Evolutionary conservation across 441 rosid species (phyloP).

Genomic region (Brassica balearica): DNA sequence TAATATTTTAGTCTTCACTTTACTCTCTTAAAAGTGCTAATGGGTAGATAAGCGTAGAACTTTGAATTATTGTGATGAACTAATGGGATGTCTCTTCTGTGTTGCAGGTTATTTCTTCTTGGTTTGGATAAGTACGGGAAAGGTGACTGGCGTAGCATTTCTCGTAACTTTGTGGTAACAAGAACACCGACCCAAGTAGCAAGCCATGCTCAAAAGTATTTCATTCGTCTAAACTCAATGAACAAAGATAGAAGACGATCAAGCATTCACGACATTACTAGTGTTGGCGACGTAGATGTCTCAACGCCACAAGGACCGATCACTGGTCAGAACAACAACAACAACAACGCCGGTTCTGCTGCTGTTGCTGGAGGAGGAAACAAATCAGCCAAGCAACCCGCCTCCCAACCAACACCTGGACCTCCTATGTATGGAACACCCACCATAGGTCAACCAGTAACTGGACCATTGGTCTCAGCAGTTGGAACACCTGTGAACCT

Average conservation of each 20-base stretch:
- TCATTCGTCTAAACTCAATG: slow-evolving; percentile 87
- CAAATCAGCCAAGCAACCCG: slow-evolving; percentile 66
- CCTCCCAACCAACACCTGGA: slow-evolving; percentile 60
- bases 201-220: slow-evolving; percentile 97
- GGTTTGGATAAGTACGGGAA: slow-evolving; percentile 97
- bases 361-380: slow-evolving; percentile 61
- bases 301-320: slow-evolving; percentile 83
- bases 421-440: slow-evolving; percentile 73
- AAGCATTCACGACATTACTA: slow-evolving; percentile 97
- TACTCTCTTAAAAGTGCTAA: slow-evolving; percentile 16
- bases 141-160: slow-evolving; percentile 99
- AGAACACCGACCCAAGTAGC: slow-evolving; percentile 99
- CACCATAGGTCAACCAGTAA: slow-evolving; percentile 85
- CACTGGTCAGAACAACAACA: slow-evolving; percentile 69
- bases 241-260: slow-evolving; percentile 97
- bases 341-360: slow-evolving; percentile 37
- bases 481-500: slow-evolving; percentile 95
- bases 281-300: slow-evolving; percentile 75
- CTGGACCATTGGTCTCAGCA: slow-evolving; percentile 84
- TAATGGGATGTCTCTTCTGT: slow-evolving; percentile 15
- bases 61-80: slow-evolving; percentile 24
- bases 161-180: slow-evolving; percentile 93
- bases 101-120: slow-evolving; percentile 87
- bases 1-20: slow-evolving; percentile 16
- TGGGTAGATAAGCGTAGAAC: slow-evolving; percentile 11